Evolutionary conservation across 495 filamentous ascomycete genomes (phyloP), one percentile per base, ranked within the genome.

Genomic region (Hypoxylon crocopeplum): DNA sequence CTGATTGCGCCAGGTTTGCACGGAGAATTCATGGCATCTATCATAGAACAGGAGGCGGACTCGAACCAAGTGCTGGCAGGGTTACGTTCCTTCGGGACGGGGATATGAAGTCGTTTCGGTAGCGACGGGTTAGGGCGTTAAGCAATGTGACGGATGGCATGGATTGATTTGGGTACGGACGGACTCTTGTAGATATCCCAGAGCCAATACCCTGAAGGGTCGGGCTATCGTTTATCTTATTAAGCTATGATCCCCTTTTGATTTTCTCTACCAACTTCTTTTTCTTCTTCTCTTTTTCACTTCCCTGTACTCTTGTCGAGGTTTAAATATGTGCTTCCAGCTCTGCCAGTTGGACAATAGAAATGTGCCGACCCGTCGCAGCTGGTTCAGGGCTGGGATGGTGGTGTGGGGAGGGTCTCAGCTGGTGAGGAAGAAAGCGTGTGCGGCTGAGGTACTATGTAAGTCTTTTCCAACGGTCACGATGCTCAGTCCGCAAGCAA

Each of bases 21-120:
- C 24, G 60, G 42, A 40, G 54, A 54, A 50, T 57, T 40, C 27
- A 49, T 46, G 37, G 48, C 55, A 56, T 59, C 38, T 45, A 55
- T 40, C 37, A 70, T 70, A 70, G 59, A 68, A 33, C 25, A 51
- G 49, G 65, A 61, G 56, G 55, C 65, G 65, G 64, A 68, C 68
- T 70, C 68, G 61, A 54, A 70, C 68, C 68, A 70, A 70, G 68
- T 66, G 68, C 68, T 70, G 68, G 68, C 51, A 68, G 66, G 59
- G 68, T 56, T 64, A 58, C 65, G 57, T 66, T 68, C 56, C 56
- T 52, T 42, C 16, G 60, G 66, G 59, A 68, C 42, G 47, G 58
- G 58, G 40, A 63, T 60, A 48, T 61, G 55, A 38, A 47, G 64
- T 68, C 60, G 61, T 64, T 59, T 68, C 65, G 39, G 55, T 53